Percentiles rank a stretch among this genome's conserved stretches.
Evolutionary conservation across 805 yeast species (phyloP).

Genomic region (Zygoascus ofunaensis): DNA sequence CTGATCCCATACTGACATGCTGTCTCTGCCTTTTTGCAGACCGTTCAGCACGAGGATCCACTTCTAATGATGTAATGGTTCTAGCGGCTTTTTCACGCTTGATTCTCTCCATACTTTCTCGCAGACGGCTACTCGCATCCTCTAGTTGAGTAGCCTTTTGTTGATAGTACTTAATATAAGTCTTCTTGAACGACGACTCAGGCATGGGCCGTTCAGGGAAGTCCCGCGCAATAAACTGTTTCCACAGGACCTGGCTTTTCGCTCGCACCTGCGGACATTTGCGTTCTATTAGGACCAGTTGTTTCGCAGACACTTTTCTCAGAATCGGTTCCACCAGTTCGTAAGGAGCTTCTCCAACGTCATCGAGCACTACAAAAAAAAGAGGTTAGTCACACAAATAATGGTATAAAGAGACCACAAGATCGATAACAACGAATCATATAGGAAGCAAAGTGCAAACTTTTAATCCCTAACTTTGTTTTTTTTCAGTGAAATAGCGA

Average conservation of each 20-base stretch:
- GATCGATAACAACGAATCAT: background rate
- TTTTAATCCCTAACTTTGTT: background rate
- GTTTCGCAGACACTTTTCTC: constrained; percentile 24
- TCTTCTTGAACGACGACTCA: constrained; percentile 16
- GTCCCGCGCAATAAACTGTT: constrained; percentile 21
- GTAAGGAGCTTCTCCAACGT: constrained; percentile 33
- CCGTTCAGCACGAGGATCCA: constrained; percentile 16
- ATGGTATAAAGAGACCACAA: background rate
- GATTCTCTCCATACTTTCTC: constrained; percentile 22
- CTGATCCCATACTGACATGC: constrained; percentile 8
- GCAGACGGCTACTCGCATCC: constrained; percentile 33
- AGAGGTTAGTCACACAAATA: too few species aligned
- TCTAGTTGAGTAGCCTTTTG: constrained; percentile 41
- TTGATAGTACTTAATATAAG: constrained; percentile 22
- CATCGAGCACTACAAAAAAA: constrained; percentile 25
- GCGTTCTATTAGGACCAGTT: constrained; percentile 27
- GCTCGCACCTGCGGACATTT: constrained; percentile 24
- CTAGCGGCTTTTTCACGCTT: constrained; percentile 20
- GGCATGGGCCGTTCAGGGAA: constrained; percentile 29
- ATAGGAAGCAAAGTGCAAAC: background rate
- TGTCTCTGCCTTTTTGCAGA: constrained; percentile 10
- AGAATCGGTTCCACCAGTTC: constrained; percentile 31
- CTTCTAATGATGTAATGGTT: constrained; percentile 17
- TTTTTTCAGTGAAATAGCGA: background rate
- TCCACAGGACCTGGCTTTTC: constrained; percentile 29